A percentile compares a stretch with the other conserved stretches of the same genome.
Conservation (phyloP, 441 rosid species). For the Breynia disticha region DNA sequence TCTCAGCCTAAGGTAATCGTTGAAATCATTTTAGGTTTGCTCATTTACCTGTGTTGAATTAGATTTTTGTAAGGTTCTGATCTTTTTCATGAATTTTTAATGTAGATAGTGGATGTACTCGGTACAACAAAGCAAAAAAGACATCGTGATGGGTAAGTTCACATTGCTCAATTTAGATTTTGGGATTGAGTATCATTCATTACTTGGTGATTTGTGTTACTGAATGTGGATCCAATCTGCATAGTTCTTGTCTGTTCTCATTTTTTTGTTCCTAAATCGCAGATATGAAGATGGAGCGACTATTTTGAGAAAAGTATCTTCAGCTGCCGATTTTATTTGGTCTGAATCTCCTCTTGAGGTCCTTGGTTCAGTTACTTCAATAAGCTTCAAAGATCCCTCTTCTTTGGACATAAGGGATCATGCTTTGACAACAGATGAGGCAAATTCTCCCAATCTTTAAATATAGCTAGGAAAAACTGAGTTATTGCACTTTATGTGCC, state of each 20-base stretch:
- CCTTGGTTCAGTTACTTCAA: slow-evolving; percentile 74
- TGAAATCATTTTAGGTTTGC: background rate
- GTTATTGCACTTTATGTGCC: too few species aligned
- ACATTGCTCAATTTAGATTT: background rate
- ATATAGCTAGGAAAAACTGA: too few species aligned
- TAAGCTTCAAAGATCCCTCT: slow-evolving; percentile 53
- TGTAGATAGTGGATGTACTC: slow-evolving; percentile 75
- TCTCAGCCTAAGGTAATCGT: slow-evolving; percentile 45
- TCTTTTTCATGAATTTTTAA: slow-evolving; percentile 11
- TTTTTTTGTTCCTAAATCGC: background rate
- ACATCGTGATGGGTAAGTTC: slow-evolving; percentile 68
- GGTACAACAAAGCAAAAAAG: slow-evolving; percentile 63
- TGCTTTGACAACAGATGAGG: slow-evolving; percentile 77
- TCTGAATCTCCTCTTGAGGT: slow-evolving; percentile 78
- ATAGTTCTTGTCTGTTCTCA: background rate
- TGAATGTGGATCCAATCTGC: background rate
- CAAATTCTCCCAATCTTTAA: slow-evolving; percentile 13
- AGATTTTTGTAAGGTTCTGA: background rate
- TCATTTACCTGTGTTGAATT: background rate
- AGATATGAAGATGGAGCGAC: slow-evolving; percentile 80
- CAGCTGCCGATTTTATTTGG: slow-evolving; percentile 76
- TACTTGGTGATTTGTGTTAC: too few species aligned
- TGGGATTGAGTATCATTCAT: too few species aligned
- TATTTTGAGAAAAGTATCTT: slow-evolving; percentile 50
- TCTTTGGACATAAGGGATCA: slow-evolving; percentile 52